Conservation (phyloP, 345 rosid genomes). For the Hibiscus mutabilis region DNA sequence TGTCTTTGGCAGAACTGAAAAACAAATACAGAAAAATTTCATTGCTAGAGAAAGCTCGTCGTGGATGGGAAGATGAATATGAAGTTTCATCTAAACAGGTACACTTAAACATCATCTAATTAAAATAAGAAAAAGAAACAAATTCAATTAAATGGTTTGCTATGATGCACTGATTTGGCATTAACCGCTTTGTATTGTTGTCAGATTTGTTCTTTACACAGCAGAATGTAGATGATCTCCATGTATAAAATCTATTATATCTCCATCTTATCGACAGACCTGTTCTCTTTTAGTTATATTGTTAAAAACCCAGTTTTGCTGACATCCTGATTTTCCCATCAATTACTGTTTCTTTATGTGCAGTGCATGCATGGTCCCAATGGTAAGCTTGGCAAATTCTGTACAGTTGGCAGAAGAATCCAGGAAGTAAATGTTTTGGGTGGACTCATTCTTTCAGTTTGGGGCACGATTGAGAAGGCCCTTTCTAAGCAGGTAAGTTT, state of each 20-base stretch:
- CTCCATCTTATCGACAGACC: background rate
- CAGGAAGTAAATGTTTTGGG: conserved; percentile 95
- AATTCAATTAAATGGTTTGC: background rate
- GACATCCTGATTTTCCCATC: background rate
- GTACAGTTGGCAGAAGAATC: conserved; percentile 93
- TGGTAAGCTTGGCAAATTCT: conserved; percentile 77
- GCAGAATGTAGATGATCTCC: too few relatives aligned
- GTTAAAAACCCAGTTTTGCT: background rate
- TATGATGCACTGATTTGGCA: background rate
- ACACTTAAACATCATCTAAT: background rate
- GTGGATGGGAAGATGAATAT: conserved; percentile 95
- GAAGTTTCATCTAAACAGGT: conserved; percentile 96
- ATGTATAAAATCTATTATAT: background rate
- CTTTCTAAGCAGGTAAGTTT: conserved; percentile 78
- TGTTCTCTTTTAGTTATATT: background rate
- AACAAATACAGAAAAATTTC: conserved; percentile 68
- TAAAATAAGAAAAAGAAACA: background rate
- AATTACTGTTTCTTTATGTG: conserved; percentile 20
- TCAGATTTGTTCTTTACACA: too few relatives aligned
- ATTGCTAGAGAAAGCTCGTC: conserved; percentile 64
- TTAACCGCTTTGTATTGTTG: too few relatives aligned
- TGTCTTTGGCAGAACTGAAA: conserved; percentile 74
- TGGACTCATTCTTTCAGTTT: conserved; percentile 92
- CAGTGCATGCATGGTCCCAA: conserved; percentile 99
- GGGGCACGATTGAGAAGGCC: conserved; percentile 98